Evolutionary conservation across 164 flowering plant genomes (phyloP).

Genomic region (Taxillus chinensis): DNA sequence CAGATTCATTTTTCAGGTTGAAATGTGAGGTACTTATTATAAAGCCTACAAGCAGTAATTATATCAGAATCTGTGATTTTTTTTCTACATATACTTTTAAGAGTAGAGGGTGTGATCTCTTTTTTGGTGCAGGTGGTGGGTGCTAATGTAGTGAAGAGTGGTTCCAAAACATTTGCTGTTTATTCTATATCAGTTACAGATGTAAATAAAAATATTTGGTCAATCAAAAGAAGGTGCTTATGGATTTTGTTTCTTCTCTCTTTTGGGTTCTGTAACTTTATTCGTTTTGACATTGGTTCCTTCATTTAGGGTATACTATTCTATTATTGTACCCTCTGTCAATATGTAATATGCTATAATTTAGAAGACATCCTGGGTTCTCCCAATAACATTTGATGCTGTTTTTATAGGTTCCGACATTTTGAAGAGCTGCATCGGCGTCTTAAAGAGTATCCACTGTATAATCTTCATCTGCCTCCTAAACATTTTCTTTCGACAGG

Average conservation of each 20-base stretch:
- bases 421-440: constrained; percentile 97
- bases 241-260: constrained; percentile 2
- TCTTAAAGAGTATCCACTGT: constrained; percentile 79
- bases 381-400: not conserved
- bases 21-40: constrained; percentile 76
- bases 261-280: not conserved
- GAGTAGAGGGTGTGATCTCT: constrained; percentile 16
- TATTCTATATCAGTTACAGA: constrained; percentile 94
- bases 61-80: not conserved
- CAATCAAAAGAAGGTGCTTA: constrained; percentile 94
- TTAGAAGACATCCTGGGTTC: not conserved
- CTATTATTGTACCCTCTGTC: not conserved
- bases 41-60: not conserved
- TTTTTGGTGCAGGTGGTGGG: constrained; percentile 73
- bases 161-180: constrained; percentile 80
- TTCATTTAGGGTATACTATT: not conserved
- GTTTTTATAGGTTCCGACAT: constrained; percentile 68
- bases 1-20: constrained; percentile 75
- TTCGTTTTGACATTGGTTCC: not conserved
- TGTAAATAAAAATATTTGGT: constrained; percentile 70
- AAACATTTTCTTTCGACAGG: constrained; percentile 93
- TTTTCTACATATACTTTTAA: constrained; percentile 6
- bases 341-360: no score
- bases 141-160: constrained; percentile 93
- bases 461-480: constrained; percentile 94